Base-by-base conservation (phyloP, 2,329 filamentous ascomycete species). In the Aspergillus neoniger region DNA sequence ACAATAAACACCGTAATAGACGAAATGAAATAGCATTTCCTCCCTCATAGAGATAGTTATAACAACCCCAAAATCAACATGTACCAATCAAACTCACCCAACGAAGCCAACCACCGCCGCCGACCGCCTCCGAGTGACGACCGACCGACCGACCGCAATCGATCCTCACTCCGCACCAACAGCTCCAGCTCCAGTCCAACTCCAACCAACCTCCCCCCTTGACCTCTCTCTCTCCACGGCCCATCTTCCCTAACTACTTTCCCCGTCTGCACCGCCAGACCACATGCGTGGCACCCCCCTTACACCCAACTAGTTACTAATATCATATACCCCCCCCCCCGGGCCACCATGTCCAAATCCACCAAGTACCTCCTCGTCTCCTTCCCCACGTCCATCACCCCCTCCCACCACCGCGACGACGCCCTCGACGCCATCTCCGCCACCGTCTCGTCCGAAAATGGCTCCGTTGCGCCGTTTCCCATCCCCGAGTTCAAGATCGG, bases 401-500 rank as follows among this genome's bases (percentile, higher is more conserved):
- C 92, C 68, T 90, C 91, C 54, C 86, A 86, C 79, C 86, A 94
- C 79, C 85, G 85, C 71, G 89, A 94, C 67, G 91, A 96, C 76
- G 92, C 94, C 66, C 82, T 97, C 67, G 85, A 87, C 51, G 86
- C 91, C 49, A 80, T 99, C 63, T 86, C 88, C 68, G 81, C 88
- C 58, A 91, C 88, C 44, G 83, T 96, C 58, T 83, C 86, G 53
- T 80, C 86, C 59, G 91, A 96, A 70, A 88, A 91, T 76, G 92
- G 90, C 74, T 86, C 85, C 55, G 89, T 92, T 49, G 81, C 87
- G 55, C 87, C 88, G 2, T 97, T 98, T 74, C 81, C 86, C 59
- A 90, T 98, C 65, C 95, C 95, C 19, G 89, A 92, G 66, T 97
- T 99, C 85, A 99, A 98, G 82, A 96, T 99, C 76, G 95, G 95